A percentile compares a stretch with the other conserved stretches of the same genome.
These are phyloP conservation scores for Aspergillus brunneoviolaceus DNA, from an alignment of 2,329 filamentous ascomycete species.

Conservation along the genomic window DNA sequence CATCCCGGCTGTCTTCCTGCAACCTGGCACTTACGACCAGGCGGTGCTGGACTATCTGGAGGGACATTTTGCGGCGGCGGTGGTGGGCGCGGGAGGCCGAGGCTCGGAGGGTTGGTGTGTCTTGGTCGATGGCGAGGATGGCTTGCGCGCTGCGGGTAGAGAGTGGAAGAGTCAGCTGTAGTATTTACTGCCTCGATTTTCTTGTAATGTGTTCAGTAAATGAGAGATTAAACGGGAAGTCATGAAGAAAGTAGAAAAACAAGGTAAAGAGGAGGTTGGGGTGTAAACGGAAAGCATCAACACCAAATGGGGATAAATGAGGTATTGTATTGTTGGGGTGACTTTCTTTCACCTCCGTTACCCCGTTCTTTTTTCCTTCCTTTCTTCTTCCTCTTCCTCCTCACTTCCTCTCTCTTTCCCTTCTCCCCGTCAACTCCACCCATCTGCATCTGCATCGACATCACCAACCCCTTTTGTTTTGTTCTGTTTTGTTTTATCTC, in stretches of 20 bases:
- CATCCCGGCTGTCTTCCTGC: constrained; percentile 77
- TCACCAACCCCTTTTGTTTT: not conserved
- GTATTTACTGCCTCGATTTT: not conserved
- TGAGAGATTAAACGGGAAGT: too few relatives aligned
- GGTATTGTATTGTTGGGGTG: not conserved
- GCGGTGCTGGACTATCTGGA: constrained; percentile 69
- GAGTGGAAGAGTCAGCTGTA: constrained; percentile 45
- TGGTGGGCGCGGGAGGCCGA: constrained; percentile 64
- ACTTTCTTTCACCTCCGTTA: not conserved
- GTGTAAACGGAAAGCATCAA: too few relatives aligned
- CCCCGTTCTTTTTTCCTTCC: too few relatives aligned
- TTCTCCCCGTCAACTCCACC: not conserved
- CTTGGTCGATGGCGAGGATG: constrained; percentile 73
- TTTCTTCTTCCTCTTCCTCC: not conserved
- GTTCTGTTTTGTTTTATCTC: not conserved
- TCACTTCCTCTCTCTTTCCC: constrained; percentile 5
- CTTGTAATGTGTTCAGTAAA: too few relatives aligned
- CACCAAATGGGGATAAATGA: too few relatives aligned
- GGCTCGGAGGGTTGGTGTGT: constrained; percentile 83
- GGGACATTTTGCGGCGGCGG: constrained; percentile 65
- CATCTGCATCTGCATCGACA: not conserved
- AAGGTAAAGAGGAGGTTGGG: not conserved
- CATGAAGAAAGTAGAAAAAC: not conserved
- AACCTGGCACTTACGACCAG: constrained; percentile 84
- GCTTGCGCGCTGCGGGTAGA: constrained; percentile 58